Percentiles rank a stretch among this genome's conserved stretches.
Evolutionary conservation across 805 yeast genomes (phyloP).

Genomic region (Candida yuanshanica): DNA sequence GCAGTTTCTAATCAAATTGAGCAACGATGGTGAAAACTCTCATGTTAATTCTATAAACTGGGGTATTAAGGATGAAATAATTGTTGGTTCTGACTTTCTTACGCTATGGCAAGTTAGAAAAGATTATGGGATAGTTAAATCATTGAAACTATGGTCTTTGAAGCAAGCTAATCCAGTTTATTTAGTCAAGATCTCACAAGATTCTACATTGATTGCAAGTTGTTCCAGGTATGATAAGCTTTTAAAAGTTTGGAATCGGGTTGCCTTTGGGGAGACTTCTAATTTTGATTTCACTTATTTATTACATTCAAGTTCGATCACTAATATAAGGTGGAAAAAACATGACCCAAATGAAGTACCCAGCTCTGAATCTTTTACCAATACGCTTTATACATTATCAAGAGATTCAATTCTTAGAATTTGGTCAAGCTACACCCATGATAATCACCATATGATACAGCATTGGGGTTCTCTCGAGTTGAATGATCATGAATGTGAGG

Average conservation of each 20-base stretch:
- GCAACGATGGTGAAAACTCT: conserved; percentile 27
- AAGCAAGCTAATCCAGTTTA: conserved; percentile 58
- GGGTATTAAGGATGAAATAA: conserved; percentile 52
- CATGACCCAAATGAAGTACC: conserved; percentile 21
- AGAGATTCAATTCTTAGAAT: conserved; percentile 54
- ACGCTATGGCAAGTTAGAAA: conserved; percentile 46
- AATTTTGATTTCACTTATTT: conserved; percentile 65
- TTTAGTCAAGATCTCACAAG: conserved; percentile 54
- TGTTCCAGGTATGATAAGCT: conserved; percentile 57
- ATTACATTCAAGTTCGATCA: conserved; percentile 56
- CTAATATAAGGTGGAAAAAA: conserved; percentile 53
- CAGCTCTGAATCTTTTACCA: conserved; percentile 33
- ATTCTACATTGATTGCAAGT: conserved; percentile 61
- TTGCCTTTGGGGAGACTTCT: conserved; percentile 57
- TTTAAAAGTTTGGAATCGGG: conserved; percentile 74
- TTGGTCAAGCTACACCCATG: conserved; percentile 63
- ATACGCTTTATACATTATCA: conserved; percentile 60
- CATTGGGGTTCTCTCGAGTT: conserved; percentile 48
- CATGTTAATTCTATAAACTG: conserved; percentile 42
- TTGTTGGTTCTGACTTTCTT: conserved; percentile 52
- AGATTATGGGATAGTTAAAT: conserved; percentile 36
- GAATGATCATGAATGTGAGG: conserved; percentile 1
- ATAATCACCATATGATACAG: conserved; percentile 50
- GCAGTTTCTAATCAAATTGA: conserved; percentile 31
- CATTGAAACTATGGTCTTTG: conserved; percentile 33